Percentiles rank a stretch among this genome's conserved stretches.
Conservation (phyloP, 1,284 basidiomycete genomes). For the Sporisorium sorghi region DNA sequence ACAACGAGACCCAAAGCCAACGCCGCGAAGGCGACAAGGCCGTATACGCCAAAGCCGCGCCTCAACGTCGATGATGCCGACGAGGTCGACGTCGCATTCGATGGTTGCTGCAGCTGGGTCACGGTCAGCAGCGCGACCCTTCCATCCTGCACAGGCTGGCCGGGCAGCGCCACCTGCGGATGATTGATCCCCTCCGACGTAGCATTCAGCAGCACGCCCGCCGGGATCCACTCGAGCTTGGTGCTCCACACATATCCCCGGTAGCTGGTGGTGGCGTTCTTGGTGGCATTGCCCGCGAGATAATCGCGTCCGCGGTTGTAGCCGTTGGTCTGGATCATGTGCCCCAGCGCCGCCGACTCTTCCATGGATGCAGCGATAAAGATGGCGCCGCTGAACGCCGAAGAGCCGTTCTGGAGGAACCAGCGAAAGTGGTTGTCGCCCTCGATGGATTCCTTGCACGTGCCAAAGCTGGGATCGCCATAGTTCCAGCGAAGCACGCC, state of each 20-base stretch:
- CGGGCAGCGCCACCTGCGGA: constrained; percentile 74
- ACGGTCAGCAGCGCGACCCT: constrained; percentile 85
- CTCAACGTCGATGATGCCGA: not conserved
- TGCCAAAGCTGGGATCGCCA: constrained; percentile 49
- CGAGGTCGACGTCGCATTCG: not conserved
- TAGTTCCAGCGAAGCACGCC: constrained; percentile 64
- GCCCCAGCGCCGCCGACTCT: constrained; percentile 45
- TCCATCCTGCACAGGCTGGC: constrained; percentile 81
- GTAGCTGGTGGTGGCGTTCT: constrained; percentile 37
- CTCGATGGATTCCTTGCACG: constrained; percentile 78
- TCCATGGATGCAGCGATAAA: constrained; percentile 77
- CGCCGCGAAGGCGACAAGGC: not conserved
- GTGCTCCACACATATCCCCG: constrained; percentile 55
- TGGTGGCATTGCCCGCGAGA: constrained; percentile 72
- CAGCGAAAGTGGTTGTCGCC: constrained; percentile 93
- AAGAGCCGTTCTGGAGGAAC: constrained; percentile 81
- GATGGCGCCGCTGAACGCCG: constrained; percentile 78
- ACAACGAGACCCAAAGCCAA: not conserved
- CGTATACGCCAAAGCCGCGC: not conserved
- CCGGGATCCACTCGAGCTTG: constrained; percentile 59
- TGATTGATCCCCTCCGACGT: constrained; percentile 77
- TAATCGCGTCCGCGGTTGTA: constrained; percentile 75
- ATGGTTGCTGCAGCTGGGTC: constrained; percentile 59
- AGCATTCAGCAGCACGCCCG: constrained; percentile 66
- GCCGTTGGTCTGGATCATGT: constrained; percentile 55